These are phyloP conservation scores for Pelargonium cotyledonis DNA, from an alignment of 441 rosid species.

Conservation along the genomic window DNA sequence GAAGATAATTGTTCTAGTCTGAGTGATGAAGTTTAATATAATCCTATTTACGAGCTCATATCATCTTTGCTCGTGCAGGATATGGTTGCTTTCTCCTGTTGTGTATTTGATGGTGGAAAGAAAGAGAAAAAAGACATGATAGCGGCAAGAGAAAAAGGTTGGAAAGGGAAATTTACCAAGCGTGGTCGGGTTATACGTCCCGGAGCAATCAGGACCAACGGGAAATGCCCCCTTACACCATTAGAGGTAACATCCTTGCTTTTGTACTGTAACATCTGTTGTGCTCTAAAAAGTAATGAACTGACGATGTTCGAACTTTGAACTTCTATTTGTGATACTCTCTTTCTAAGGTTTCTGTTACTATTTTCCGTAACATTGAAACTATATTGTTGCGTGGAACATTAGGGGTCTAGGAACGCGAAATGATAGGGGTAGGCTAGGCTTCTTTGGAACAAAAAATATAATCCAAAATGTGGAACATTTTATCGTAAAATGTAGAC, in stretches of 20 bases:
- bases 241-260: constrained; percentile 59
- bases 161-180: constrained; percentile 98
- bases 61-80: no score
- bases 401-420: no score
- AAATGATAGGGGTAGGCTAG: no score
- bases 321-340: background rate
- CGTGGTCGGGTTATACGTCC: constrained; percentile 98
- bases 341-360: no score
- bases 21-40: no score
- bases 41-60: no score
- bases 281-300: no score
- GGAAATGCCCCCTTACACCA: constrained; percentile 97
- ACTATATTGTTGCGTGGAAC: no score
- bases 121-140: constrained; percentile 83
- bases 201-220: constrained; percentile 92
- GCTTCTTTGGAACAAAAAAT: no score
- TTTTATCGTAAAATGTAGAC: no score
- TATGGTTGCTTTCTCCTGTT: constrained; percentile 99
- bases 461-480: no score
- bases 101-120: constrained; percentile 91
- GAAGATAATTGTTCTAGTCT: background rate
- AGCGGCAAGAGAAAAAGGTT: constrained; percentile 96
- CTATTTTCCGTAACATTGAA: no score
- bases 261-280: background rate
- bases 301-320: background rate